These are phyloP conservation scores for Oryza meyeriana DNA, from an alignment of 176 grass and related monocot genomes.

Conservation along the genomic window DNA sequence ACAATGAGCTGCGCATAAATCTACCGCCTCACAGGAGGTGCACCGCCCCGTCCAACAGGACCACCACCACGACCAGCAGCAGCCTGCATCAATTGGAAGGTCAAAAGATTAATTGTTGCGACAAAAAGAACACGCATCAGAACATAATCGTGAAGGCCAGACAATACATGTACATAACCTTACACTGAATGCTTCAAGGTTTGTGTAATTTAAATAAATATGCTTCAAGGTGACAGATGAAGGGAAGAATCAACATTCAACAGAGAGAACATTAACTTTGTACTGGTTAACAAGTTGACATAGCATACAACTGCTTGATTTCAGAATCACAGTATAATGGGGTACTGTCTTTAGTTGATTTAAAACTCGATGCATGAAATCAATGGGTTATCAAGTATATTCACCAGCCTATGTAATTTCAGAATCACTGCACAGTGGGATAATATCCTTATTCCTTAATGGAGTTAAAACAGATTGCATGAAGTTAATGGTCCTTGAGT, in stretches of 20 bases:
- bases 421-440: not conserved
- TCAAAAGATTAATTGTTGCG: not conserved
- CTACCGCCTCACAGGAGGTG: constrained; percentile 48
- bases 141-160: not conserved
- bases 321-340: not conserved
- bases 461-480: not conserved
- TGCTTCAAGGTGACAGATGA: not conserved
- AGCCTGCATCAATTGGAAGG: constrained; percentile 17
- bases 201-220: not conserved
- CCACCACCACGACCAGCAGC: constrained; percentile 46
- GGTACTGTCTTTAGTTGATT: not conserved
- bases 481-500: not conserved
- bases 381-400: not conserved
- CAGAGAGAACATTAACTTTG: not conserved
- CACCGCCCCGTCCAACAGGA: constrained; percentile 38
- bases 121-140: not conserved
- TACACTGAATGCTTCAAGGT: not conserved
- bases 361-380: not conserved
- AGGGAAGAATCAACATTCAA: not conserved
- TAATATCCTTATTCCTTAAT: not conserved
- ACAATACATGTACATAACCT: not conserved
- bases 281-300: not conserved
- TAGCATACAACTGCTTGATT: not conserved
- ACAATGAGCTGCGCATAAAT: not conserved
- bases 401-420: not conserved